Percentiles rank a stretch among this genome's conserved stretches.
Conservation (phyloP, 306 rosid genomes). For the Ormosia semicastrata region DNA sequence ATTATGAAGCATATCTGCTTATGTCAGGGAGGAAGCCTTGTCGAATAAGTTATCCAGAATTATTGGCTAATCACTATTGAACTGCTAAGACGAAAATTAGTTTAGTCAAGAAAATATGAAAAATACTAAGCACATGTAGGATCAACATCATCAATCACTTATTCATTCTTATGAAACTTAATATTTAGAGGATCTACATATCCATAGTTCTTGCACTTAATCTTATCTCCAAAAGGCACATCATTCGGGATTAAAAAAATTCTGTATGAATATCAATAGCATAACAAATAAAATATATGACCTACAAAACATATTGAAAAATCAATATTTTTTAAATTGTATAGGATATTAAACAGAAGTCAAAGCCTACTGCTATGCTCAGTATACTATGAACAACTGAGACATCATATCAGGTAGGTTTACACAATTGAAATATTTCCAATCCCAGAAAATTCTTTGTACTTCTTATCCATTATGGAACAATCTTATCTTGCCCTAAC, state of each 20-base stretch:
- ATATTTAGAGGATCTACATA: neutral
- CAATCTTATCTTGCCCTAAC: no score
- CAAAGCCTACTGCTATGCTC: no score
- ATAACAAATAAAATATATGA: no score
- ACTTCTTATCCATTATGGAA: no score
- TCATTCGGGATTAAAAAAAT: no score
- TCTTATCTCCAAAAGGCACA: neutral
- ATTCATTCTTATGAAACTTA: neutral
- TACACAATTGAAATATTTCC: no score
- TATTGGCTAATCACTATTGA: neutral
- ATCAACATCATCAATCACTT: neutral
- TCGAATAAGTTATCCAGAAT: neutral
- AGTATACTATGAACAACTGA: no score
- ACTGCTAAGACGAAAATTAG: neutral
- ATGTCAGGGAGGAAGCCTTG: neutral
- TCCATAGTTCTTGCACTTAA: neutral
- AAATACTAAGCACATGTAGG: neutral
- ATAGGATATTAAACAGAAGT: no score
- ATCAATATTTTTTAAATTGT: no score
- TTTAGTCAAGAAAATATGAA: neutral
- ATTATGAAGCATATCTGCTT: neutral
- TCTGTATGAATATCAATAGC: neutral
- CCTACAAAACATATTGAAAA: no score
- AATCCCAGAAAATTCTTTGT: no score
- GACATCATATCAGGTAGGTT: no score